Base-by-base conservation (phyloP, 331 rosid species). In the Cydonia oblonga region DNA sequence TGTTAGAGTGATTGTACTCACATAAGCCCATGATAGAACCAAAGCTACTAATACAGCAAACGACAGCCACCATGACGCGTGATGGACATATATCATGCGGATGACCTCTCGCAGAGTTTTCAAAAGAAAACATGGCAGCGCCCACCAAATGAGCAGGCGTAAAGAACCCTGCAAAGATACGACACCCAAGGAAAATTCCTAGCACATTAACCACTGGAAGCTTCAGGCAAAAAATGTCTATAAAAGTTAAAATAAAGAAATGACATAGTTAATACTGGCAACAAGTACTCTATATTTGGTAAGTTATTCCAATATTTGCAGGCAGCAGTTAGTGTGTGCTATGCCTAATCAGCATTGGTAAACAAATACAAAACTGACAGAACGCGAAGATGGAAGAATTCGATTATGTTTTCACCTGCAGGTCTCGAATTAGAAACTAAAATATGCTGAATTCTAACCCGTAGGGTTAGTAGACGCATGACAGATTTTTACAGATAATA, bases 1-100 rank as follows among this genome's bases (percentile, higher is more conserved):
- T 9, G 88, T 78, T 76, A 91, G 85, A 75, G 96, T 81, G 74
- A 87, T 83, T 57, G 87, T 74, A 80, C 93, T 87, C 81, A 86
- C 87, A 46, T 89, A 91, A 58, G 90, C 86, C 97, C 97, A 91
- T 4, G 97, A 87, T 13, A 83, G 26, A 52, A 87, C 79, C 77
- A 82, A 65, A 52, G 85, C 90, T 13, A 81, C 38, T 16, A 86
- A 66, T 56, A 87, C 80, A 66, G 81, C 82, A 67, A 79, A 26
- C 2, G 97, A 87, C 20, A 73, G 46, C 90, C 81, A 77, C 92
- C 88, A 78, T 2, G 91, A 86, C 32, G 77, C 80, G 16, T 69
- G 86, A 35, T 74, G 73, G 38, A 75, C 76, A 64, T 76, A 81
- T 4, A 81, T 62, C 58, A 87, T 75, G 24, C 87, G 90, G 59